Base-by-base conservation (phyloP, 768 basidiomycete species). In the Trametes sanguinea region DNA sequence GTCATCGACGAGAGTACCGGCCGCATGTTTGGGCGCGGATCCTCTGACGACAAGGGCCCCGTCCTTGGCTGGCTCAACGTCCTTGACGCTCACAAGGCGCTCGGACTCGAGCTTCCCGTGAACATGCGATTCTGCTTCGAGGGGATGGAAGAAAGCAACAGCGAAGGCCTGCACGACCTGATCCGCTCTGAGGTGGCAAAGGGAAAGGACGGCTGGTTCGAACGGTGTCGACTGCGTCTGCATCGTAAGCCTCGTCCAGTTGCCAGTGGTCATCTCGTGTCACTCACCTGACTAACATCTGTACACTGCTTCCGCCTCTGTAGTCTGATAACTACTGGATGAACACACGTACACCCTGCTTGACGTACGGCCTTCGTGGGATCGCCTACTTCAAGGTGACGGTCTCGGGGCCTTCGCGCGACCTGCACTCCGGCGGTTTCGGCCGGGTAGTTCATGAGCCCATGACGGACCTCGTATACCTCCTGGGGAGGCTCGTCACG, bases 91-190 rank as follows among this genome's bases (percentile, higher is more conserved):
- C 94, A 96, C 60, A 76, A 82, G 51, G 77, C 86, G 58, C 82
- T 83, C 39, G 79, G 83, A 27, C 77, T 85, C 46, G 83, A 85
- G 39, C 82, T 97, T 17, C 95, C 95, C 1, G 92, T 98, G 30
- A 97, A 98, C 72, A 75, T 98, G 57, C 85, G 86, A 65, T 87
- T 92, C 79, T 93, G 91, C 80, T 95, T 98, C 68, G 96, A 98
- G 73, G 95, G 92, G 4, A 98, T 97, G 95, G 96, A 98, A 74
- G 96, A 98, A 78, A 89, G 83, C 63, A 95, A 95, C 5, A 92
- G 89, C 44, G 91, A 92, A 67, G 94, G 95, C 1, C 81, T 98
- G 11, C 95, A 97, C 68, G 90, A 92, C 37, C 84, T 96, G 46
- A 92, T 98, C 63, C 75, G 80, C 62, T 78, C 79, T 51, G 95